Conservation (phyloP, 2,329 filamentous ascomycete genomes). For the Fusarium citri region DNA sequence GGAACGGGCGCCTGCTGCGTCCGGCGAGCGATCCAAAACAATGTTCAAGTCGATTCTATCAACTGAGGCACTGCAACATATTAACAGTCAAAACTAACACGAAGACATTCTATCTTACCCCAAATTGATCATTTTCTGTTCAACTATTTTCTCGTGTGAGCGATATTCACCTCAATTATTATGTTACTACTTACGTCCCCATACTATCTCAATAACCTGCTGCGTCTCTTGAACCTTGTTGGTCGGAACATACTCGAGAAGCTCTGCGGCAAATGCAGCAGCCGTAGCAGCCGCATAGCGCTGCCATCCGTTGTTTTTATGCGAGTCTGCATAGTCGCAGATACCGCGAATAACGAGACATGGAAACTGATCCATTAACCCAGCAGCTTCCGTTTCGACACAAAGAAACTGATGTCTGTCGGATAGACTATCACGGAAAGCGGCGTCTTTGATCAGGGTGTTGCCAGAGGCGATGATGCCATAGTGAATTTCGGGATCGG, state of each 20-base stretch:
- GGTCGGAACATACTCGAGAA: neutral
- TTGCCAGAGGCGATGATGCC: constrained; percentile 45
- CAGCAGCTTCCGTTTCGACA: neutral
- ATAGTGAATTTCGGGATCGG: constrained; percentile 35
- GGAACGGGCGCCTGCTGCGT: constrained; percentile 44
- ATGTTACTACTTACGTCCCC: neutral
- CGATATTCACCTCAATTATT: fast-evolving
- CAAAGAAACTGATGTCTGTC: neutral
- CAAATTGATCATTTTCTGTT: neutral
- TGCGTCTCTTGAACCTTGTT: constrained; percentile 70
- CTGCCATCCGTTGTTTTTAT: neutral
- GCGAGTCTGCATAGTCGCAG: neutral
- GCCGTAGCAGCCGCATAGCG: neutral
- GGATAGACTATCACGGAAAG: fast-evolving
- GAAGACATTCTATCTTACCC: neutral
- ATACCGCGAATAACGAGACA: neutral
- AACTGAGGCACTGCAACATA: fast-evolving
- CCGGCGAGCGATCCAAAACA: neutral
- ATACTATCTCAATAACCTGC: constrained; percentile 56
- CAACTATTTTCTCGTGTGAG: neutral
- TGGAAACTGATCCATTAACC: neutral
- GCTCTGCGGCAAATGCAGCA: neutral
- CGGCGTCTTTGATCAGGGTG: neutral
- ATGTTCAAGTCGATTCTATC: fast-evolving
- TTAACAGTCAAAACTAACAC: fast-evolving